Evolutionary conservation across 805 yeast species (phyloP).

Genomic region (Zygotorulaspora sp.): DNA sequence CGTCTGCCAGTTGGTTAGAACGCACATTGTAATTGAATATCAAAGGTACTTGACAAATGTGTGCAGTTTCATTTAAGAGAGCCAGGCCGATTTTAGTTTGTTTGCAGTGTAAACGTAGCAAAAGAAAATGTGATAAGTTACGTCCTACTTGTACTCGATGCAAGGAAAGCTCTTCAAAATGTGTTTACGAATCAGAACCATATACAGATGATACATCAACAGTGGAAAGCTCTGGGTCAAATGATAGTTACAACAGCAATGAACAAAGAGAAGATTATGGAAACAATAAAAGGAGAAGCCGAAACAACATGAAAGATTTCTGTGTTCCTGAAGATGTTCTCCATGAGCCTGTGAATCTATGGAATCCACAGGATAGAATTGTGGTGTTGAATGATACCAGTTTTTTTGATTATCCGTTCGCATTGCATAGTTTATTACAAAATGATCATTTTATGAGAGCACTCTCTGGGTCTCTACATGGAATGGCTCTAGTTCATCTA

Average conservation of each 20-base stretch:
- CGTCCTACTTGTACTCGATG: constrained; percentile 3
- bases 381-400: constrained; percentile 18
- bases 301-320: not conserved
- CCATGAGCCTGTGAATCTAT: constrained; percentile 9
- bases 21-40: too few relatives aligned
- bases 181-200: not conserved
- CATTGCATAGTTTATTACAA: constrained; percentile 16
- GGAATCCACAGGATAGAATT: constrained; percentile 18
- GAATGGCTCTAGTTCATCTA: constrained; percentile 16
- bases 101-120: constrained; percentile 1
- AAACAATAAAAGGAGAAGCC: not conserved
- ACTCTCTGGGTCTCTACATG: constrained; percentile 18
- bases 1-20: too few relatives aligned
- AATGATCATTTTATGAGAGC: constrained; percentile 16
- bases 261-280: not conserved
- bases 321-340: not conserved
- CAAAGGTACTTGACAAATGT: too few relatives aligned
- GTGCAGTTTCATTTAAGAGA: too few relatives aligned
- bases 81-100: constrained; percentile 2
- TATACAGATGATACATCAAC: not conserved
- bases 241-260: not conserved
- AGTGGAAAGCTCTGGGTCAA: not conserved
- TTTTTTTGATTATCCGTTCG: constrained; percentile 18
- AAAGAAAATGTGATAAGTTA: constrained; percentile 3
- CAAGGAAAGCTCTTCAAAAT: not conserved